Base-by-base conservation (phyloP, 345 rosid genomes). In the Leavenworthia alabamica region DNA sequence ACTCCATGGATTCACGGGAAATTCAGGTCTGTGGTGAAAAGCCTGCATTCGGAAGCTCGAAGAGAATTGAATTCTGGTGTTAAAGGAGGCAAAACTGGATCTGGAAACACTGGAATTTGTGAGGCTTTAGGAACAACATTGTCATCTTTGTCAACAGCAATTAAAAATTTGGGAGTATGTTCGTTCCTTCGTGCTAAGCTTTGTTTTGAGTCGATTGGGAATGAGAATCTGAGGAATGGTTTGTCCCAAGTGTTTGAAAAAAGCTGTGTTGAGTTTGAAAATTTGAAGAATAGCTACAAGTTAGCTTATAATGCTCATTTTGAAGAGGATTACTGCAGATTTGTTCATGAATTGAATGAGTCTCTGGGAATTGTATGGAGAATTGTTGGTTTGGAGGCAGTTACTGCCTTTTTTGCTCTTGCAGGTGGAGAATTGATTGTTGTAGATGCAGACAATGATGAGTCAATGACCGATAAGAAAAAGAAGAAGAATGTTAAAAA, bases 311-410 rank as follows among this genome's bases (percentile, higher is more conserved):
- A 70, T 52, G n/a, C n/a, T n/a, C n/a, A n/a, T n/a, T n/a, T n/a
- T 52, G 81, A 62, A 29, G 67, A 75, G 58, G 79, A 91, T 61
- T 72, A 74, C 57, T 71, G 57, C 41, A 73, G 59, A 19, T 79
- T 86, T 71, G 81, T 72, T 53, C 86, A 83, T 2, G 71, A 75
- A 52, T 80, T 83, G 67, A 71, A 77, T 57, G 49, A 24, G 27
- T 71, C 78, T 59, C 45, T 82, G 49, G 81, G 71, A 5, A 39
- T 56, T 71, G 88, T 79, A 22, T 84, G 88, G 88, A 84, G 69
- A 63, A 75, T 83, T 59, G 86, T 91, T 66, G 79, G 78, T 3
- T 91, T 95, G 88, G 98, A 91, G 71, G 86, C 79, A 1, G 76
- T 83, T 15, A 65, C 82, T 7, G 89, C 96, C 0, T 79, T 78